These are phyloP conservation scores for Claviceps africana DNA, from an alignment of 2,329 filamentous ascomycete genomes.

Conservation along the genomic window DNA sequence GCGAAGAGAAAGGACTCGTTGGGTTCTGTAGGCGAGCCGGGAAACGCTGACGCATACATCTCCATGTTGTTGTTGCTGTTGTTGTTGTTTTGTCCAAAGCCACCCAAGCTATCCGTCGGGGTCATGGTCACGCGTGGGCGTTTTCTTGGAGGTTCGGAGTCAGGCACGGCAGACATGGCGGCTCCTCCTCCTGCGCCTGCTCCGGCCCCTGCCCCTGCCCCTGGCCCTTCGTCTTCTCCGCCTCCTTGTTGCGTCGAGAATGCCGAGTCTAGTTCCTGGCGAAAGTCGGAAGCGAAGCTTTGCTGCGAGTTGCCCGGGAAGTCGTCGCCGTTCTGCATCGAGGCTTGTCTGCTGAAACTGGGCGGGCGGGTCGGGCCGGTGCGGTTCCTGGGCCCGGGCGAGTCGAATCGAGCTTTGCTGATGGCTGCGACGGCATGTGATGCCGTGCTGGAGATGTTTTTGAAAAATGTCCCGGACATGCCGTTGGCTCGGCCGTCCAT, in stretches of 20 bases:
- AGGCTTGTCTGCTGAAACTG: constrained; percentile 57
- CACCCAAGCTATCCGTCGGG: constrained; percentile 44
- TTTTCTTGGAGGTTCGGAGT: constrained; percentile 70
- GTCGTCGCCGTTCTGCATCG: constrained; percentile 55
- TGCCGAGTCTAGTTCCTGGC: constrained; percentile 55
- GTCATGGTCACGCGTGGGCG: constrained; percentile 47
- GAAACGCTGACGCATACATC: constrained; percentile 33
- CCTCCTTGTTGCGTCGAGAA: constrained; percentile 50
- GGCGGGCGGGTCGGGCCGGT: constrained; percentile 52
- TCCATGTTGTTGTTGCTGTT: constrained; percentile 27
- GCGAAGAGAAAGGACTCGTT: constrained; percentile 67
- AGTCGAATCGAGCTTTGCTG: constrained; percentile 90
- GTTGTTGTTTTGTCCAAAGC: constrained; percentile 31
- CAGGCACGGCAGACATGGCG: constrained; percentile 28
- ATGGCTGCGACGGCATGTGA: constrained; percentile 90
- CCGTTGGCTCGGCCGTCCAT: constrained; percentile 55
- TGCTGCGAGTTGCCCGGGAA: constrained; percentile 69
- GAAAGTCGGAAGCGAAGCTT: constrained; percentile 64
- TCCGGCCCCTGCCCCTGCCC: neutral
- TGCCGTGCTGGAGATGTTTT: constrained; percentile 87
- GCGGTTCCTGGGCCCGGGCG: constrained; percentile 55
- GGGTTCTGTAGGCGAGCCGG: constrained; percentile 63
- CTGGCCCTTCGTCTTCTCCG: too few species aligned
- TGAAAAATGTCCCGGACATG: constrained; percentile 80
- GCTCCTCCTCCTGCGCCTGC: constrained; percentile 10